Base-by-base conservation (phyloP, 1,284 basidiomycete species). In the Takashimella koratensis region DNA sequence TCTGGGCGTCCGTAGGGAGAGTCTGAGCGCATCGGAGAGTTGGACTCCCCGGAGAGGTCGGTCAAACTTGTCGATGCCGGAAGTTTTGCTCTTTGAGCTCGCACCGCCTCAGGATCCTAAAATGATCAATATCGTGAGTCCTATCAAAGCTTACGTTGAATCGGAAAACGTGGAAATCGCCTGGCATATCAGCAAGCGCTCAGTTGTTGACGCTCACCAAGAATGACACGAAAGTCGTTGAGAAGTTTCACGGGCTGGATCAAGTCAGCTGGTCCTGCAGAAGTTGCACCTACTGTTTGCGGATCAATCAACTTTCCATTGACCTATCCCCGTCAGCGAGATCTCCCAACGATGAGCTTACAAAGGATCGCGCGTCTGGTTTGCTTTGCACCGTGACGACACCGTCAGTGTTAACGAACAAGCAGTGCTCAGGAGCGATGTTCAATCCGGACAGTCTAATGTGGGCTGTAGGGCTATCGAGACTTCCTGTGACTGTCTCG, bases 91-190 rank as follows among this genome's bases (percentile, higher is more conserved):
- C 92, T 83, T 64, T 86, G 86, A 64, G 90, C 93, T 58, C 93
- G 85, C 49, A 95, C 94, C 67, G 94, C 89, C 70, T 92, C 91
- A 0, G 93, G 93, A 67, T 75, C 73, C 53, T 60, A 42, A 19
- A n/a, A n/a, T n/a, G n/a, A n/a, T n/a, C n/a, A 16, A 36, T 8
- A 36, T 36, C 30, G 30, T 36, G 30, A 36, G 30, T 16, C 16
- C n/a, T n/a, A n/a, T 36, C 16, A 16, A 8, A 16, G 44, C 58
- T 43, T 41, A 94, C 89, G 70, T 96, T 98, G 79, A 97, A 98
- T 16, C 95, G 85, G 76, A 98, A 98, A 52, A 98, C 93, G 76
- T 98, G 96, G 60, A 94, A 87, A 65, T 98, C 94, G 51, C 95
- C 30, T 36, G 16, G 30, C 8, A 36, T 8, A 16, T 36, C 30